A percentile compares a stretch with the other conserved stretches of the same genome.
These are phyloP conservation scores for Lophiotrema nucula DNA, from an alignment of 495 filamentous ascomycete genomes.

Conservation along the genomic window DNA sequence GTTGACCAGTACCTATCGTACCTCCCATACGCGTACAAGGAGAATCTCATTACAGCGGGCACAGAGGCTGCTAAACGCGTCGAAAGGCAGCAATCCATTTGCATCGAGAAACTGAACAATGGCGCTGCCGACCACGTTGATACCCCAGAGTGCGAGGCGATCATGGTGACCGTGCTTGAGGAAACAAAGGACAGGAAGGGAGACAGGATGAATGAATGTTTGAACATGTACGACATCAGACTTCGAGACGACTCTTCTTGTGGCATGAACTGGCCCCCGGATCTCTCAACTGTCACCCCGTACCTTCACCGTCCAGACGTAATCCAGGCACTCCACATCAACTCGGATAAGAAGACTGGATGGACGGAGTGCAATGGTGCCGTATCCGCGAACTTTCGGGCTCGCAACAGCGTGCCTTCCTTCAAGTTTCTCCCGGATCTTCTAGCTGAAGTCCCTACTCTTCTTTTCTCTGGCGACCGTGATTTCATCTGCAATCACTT, in stretches of 20 bases:
- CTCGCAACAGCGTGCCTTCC: constrained; percentile 66
- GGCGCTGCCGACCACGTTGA: constrained; percentile 64
- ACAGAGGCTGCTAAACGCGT: constrained; percentile 62
- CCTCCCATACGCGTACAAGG: constrained; percentile 71
- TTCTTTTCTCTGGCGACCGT: constrained; percentile 90
- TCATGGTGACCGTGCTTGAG: constrained; percentile 67
- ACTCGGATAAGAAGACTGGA: constrained; percentile 73
- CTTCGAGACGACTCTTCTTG: constrained; percentile 72
- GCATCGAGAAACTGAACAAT: constrained; percentile 55
- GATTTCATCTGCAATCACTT: constrained; percentile 97
- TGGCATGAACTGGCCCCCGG: constrained; percentile 95
- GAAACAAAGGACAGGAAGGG: constrained; percentile 50
- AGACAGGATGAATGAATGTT: constrained; percentile 56
- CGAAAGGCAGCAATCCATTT: constrained; percentile 68
- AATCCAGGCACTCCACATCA: constrained; percentile 74
- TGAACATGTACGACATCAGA: constrained; percentile 95
- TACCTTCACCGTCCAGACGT: constrained; percentile 87
- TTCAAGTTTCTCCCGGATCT: constrained; percentile 74
- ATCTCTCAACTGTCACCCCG: constrained; percentile 69
- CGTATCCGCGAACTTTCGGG: constrained; percentile 68
- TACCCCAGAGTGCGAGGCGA: constrained; percentile 64
- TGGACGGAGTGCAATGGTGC: constrained; percentile 87
- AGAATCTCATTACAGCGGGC: constrained; percentile 66
- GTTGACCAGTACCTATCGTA: constrained; percentile 88
- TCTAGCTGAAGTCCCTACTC: constrained; percentile 68